Evolutionary conservation across 2,329 filamentous ascomycete genomes (phyloP), one percentile per base, ranked within the genome.

Genomic region (Hymenoscyphus albidus): DNA sequence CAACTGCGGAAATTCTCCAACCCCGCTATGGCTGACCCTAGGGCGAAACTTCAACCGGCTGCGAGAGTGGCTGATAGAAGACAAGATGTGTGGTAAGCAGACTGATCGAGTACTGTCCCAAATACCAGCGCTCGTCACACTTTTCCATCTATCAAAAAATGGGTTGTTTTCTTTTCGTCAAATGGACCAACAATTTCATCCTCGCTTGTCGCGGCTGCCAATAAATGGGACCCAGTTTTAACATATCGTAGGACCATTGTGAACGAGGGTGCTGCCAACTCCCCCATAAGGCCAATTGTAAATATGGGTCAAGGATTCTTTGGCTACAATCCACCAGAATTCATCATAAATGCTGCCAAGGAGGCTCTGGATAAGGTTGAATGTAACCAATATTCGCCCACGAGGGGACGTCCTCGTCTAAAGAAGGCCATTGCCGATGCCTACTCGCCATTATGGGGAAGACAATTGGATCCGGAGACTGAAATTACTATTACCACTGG

Each of bases 341-440:
- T 97, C 77, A 92, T 97, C 69, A 82, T 97, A 69, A 85, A 97
- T 72, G 95, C 95, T 54, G 95, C 95, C 61, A 98, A 97, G 78
- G 82, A 89, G 48, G 93, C 94, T 48, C 84, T 99, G 61, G 89
- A 97, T 74, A 85, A 87, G 61, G 94, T 99, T 27, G 95, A 98
- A 70, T 97, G 94, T 84, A 99, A 99, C 78, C 95, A 99, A 82
- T 99, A 99, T 83, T 94, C 93, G 27, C 95, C 93, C 2, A 97
- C 95, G 22, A 95, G 93, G 83, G 95, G 95, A 66, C 88, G 94
- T 6, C 94, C 95, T 54, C 86, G 94, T 63, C 83, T 99, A 74
- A 94, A 89, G 83, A 92, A 98, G 81, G 95, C 95, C 61, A 88
- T 99, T 73, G 91, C 95, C 2, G 88, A 96, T 73, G 91, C 95